Conservation (phyloP, 2,329 filamentous ascomycete genomes). For the Fragosphaeria purpurea region DNA sequence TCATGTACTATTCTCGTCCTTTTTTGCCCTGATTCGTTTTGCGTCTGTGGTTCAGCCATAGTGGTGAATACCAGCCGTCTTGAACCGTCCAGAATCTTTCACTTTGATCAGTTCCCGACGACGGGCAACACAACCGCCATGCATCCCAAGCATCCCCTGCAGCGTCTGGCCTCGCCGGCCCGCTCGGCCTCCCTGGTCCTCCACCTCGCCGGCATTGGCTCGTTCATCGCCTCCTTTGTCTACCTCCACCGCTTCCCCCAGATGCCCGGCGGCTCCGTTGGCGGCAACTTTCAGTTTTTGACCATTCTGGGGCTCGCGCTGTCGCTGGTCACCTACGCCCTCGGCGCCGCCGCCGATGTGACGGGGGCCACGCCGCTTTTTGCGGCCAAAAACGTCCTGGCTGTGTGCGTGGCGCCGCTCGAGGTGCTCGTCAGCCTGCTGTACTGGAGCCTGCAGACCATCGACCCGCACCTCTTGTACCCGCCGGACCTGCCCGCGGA, state of each 20-base stretch:
- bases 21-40: too few species aligned
- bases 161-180: conserved; percentile 56
- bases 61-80: too few species aligned
- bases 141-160: conserved; percentile 44
- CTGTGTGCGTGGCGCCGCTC: conserved; percentile 56
- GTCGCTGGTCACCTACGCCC: conserved; percentile 48
- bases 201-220: conserved; percentile 45
- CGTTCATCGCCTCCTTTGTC: conserved; percentile 43
- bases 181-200: conserved; percentile 51
- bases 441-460: conserved; percentile 59
- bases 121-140: too few species aligned
- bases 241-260: conserved; percentile 41
- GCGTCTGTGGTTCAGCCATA: too few species aligned
- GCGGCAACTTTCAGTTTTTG: conserved; percentile 61
- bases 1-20: too few species aligned
- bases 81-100: too few species aligned
- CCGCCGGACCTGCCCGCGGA: conserved; percentile 46
- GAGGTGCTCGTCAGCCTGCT: conserved; percentile 61
- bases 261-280: conserved; percentile 48
- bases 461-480: conserved; percentile 42
- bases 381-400: conserved; percentile 54
- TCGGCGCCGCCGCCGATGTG: conserved; percentile 56
- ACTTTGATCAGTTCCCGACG: too few species aligned
- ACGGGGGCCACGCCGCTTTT: conserved; percentile 50
- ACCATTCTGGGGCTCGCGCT: conserved; percentile 62